phyloP scores from a whole-genome alignment of 345 rosid species.

The Salix brachista region DNA sequence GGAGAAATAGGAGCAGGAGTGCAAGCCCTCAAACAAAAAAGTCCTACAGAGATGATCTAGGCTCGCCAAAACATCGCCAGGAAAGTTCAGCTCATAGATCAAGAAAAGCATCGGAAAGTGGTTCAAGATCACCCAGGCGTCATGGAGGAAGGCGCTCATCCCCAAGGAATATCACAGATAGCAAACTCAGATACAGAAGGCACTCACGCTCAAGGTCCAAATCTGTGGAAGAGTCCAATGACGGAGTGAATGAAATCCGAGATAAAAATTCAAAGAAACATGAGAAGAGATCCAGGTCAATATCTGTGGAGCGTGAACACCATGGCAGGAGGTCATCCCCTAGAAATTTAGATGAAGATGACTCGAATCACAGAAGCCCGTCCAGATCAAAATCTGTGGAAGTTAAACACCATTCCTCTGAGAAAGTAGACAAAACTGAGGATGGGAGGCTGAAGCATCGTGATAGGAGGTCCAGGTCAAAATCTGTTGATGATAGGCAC shows the following conservation, averaged over 20 bases:
- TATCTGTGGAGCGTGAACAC: constrained; percentile 43
- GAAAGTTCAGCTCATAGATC: constrained; percentile 51
- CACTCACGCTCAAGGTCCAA: constrained; percentile 60
- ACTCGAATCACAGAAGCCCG: constrained; percentile 41
- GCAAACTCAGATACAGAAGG: constrained; percentile 37
- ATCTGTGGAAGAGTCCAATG: constrained; percentile 45
- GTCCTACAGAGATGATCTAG: constrained; percentile 46
- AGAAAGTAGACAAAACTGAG: constrained; percentile 36
- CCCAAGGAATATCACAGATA: constrained; percentile 45
- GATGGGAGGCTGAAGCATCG: constrained; percentile 40
- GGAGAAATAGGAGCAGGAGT: constrained; percentile 76
- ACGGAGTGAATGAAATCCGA: constrained; percentile 33
- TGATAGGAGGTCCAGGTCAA: constrained; percentile 64
- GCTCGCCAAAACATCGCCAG: constrained; percentile 46
- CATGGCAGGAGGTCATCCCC: constrained; percentile 33
- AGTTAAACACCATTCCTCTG: constrained; percentile 24
- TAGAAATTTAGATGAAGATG: constrained; percentile 41
- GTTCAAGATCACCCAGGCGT: constrained; percentile 62
- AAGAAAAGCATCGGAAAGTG: constrained; percentile 45
- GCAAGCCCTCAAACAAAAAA: constrained; percentile 58
- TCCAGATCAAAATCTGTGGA: constrained; percentile 56
- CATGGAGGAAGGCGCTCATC: constrained; percentile 50
- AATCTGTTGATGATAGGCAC: constrained; percentile 54
- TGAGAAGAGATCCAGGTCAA: constrained; percentile 51
- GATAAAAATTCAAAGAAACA: constrained; percentile 39